Evolutionary conservation across 768 basidiomycete species (phyloP).

Genomic region (Harrya chromipes): DNA sequence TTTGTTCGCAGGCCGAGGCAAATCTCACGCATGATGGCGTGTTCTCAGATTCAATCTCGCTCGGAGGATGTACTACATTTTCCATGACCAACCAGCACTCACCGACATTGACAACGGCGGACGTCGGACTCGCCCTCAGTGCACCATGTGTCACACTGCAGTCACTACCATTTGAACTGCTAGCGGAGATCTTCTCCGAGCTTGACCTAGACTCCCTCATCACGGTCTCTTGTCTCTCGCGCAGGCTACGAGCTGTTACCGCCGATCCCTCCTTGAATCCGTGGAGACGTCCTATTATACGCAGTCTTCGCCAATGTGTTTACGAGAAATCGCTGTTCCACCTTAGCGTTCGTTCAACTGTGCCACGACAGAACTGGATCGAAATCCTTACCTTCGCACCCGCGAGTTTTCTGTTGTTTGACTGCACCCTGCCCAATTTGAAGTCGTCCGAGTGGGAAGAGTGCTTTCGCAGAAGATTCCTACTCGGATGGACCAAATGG

Average conservation of each 20-base stretch:
- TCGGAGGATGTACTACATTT: neutral
- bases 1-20: no score
- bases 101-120: neutral
- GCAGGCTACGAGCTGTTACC: conserved; percentile 51
- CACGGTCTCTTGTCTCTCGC: conserved; percentile 57
- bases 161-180: conserved; percentile 71
- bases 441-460: conserved; percentile 70
- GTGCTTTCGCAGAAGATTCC: conserved; percentile 64
- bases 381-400: conserved; percentile 65
- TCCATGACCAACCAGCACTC: conserved; percentile 1
- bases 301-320: conserved; percentile 42
- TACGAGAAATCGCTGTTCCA: conserved; percentile 55
- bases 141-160: conserved; percentile 31
- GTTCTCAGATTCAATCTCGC: neutral
- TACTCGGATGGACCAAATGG: conserved; percentile 75
- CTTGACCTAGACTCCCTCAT: conserved; percentile 63
- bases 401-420: conserved; percentile 61
- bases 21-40: no score
- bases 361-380: conserved; percentile 79
- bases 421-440: conserved; percentile 67
- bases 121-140: neutral
- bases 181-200: conserved; percentile 67
- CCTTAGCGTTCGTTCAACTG: conserved; percentile 58
- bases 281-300: conserved; percentile 70
- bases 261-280: conserved; percentile 68